Conservation (phyloP, 768 basidiomycete species). For the Auriscalpium vulgare region DNA sequence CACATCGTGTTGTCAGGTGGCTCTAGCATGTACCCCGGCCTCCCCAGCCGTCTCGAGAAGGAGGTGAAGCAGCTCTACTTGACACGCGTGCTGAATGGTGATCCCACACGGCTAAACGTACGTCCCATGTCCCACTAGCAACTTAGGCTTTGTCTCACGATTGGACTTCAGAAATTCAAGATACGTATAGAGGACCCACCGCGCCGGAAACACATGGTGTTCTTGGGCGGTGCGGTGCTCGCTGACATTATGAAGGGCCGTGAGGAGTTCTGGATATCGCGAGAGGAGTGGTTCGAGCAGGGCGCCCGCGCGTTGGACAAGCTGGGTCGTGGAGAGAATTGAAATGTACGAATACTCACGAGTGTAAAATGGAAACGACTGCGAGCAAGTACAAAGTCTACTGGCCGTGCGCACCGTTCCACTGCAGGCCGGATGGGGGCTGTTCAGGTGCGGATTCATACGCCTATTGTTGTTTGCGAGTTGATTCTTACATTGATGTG, state of each 20-base stretch:
- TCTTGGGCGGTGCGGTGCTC: constrained; percentile 96
- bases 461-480: too few relatives aligned
- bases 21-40: constrained; percentile 97
- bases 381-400: too few relatives aligned
- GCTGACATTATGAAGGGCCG: constrained; percentile 98
- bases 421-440: too few relatives aligned
- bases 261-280: constrained; percentile 91
- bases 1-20: constrained; percentile 97
- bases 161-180: constrained; percentile 86
- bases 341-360: neutral
- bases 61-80: constrained; percentile 99
- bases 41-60: constrained; percentile 94
- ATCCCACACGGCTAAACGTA: constrained; percentile 81
- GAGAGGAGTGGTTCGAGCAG: constrained; percentile 94
- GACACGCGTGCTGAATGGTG: constrained; percentile 76
- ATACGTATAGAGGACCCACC: constrained; percentile 98
- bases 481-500: too few relatives aligned
- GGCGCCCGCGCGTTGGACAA: constrained; percentile 79
- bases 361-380: constrained; percentile 3
- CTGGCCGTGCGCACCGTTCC: too few relatives aligned
- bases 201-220: constrained; percentile 98
- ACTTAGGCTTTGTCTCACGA: neutral
- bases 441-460: too few relatives aligned
- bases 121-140: constrained; percentile 25
- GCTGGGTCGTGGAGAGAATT: constrained; percentile 58